phyloP scores from a whole-genome alignment of 371 early-diverging fungal genomes.

The Neoconidiobolus thromboides region DNA sequence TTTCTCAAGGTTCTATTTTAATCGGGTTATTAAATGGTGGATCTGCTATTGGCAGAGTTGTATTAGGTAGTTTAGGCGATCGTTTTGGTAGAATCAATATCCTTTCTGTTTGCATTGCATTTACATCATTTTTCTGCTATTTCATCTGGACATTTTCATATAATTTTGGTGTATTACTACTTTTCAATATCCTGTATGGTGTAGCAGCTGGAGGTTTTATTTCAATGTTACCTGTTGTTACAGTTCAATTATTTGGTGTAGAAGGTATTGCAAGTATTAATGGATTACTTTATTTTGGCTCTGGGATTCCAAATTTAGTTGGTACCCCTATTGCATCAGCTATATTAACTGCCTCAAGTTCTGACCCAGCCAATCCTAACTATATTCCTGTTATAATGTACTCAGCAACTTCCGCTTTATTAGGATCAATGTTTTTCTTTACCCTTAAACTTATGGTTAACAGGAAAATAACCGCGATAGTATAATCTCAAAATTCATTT shows the following conservation, averaged over 20 bases:
- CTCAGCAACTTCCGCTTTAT: background rate
- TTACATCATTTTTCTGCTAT: conserved; percentile 26
- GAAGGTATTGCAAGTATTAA: conserved; percentile 15
- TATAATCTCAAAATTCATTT: too few relatives aligned
- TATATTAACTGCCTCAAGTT: conserved; percentile 14
- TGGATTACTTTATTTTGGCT: conserved; percentile 17
- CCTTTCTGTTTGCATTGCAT: conserved; percentile 17
- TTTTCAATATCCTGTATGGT: conserved; percentile 30
- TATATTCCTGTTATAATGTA: conserved; percentile 4
- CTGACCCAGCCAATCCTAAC: background rate
- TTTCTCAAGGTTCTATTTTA: conserved; percentile 21
- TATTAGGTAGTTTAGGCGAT: conserved; percentile 36
- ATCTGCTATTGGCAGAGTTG: conserved; percentile 41
- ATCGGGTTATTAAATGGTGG: conserved; percentile 30
- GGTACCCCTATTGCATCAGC: conserved; percentile 22
- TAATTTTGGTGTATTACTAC: conserved; percentile 19
- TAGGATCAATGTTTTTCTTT: background rate
- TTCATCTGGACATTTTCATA: conserved; percentile 41
- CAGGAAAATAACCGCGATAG: background rate
- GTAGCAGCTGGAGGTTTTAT: conserved; percentile 29
- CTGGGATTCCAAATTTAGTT: conserved; percentile 14
- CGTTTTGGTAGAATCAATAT: conserved; percentile 36
- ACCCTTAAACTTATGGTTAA: background rate
- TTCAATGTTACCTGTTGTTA: background rate
- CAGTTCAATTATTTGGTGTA: background rate